Evolutionary conservation across 73 alveolate genomes (phyloP).

Genomic region (Symbiodinium pilosum): DNA sequence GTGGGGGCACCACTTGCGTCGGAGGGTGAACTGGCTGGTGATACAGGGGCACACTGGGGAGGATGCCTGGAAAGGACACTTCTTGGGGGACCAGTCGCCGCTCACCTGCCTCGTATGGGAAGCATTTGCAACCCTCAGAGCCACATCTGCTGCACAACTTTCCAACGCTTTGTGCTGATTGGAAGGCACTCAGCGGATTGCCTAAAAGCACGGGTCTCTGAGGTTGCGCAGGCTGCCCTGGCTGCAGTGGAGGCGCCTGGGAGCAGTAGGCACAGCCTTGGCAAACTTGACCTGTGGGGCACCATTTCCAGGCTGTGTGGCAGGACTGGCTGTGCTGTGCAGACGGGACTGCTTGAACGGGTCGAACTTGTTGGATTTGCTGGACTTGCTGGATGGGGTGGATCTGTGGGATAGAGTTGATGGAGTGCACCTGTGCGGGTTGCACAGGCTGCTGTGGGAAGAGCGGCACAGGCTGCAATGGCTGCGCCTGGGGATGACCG

Average conservation of each 20-base stretch:
- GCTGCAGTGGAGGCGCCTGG: no score
- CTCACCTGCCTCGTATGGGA: background rate
- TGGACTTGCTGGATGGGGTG: background rate
- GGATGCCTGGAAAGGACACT: background rate
- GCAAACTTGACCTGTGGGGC: background rate
- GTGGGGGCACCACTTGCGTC: background rate
- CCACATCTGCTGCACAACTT: background rate
- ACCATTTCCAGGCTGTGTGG: no score
- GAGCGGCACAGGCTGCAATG: background rate
- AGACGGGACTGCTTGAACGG: background rate
- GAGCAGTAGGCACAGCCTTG: background rate
- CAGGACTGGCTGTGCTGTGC: background rate
- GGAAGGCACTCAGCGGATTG: background rate
- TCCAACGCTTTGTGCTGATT: slow-evolving; percentile 13
- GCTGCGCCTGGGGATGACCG: background rate
- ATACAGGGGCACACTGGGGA: background rate
- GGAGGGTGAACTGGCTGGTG: slow-evolving; percentile 11
- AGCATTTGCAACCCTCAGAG: background rate
- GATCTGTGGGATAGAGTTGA: no score
- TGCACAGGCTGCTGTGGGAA: background rate
- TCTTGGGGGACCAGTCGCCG: background rate
- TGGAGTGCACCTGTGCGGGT: no score
- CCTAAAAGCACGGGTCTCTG: slow-evolving; percentile 5
- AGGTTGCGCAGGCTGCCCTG: background rate
- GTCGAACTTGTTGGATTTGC: background rate